Percentiles rank a stretch among this genome's conserved stretches.
Conservation (phyloP, 2,329 filamentous ascomycete species). For the Penicillium thymicola region DNA sequence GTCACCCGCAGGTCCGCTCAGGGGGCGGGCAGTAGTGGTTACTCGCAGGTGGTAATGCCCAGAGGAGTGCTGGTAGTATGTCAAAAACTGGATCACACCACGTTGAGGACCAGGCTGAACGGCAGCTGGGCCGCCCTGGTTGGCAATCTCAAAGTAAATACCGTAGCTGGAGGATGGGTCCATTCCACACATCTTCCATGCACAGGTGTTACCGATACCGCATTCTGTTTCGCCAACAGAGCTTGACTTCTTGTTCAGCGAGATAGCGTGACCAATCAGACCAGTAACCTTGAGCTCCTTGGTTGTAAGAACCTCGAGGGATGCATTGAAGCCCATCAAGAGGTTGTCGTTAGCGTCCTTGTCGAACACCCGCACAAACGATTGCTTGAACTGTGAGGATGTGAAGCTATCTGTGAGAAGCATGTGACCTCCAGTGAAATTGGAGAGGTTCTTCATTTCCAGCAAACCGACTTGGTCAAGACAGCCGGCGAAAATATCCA, state of each 20-base stretch:
- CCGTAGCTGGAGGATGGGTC: conserved; percentile 92
- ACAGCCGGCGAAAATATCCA: conserved; percentile 97
- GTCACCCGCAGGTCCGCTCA: conserved; percentile 91
- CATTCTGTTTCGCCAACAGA: conserved; percentile 98
- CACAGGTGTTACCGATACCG: conserved; percentile 96
- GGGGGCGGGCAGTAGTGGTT: conserved; percentile 84
- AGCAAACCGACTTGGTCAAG: conserved; percentile 94
- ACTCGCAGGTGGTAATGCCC: conserved; percentile 95
- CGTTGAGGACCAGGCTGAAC: conserved; percentile 85
- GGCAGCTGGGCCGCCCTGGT: conserved; percentile 79
- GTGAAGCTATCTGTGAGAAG: conserved; percentile 98
- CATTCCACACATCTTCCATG: conserved; percentile 99
- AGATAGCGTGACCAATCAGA: conserved; percentile 93
- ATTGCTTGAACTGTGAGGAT: conserved; percentile 98
- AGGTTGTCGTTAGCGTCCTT: conserved; percentile 94
- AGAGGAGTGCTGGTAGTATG: conserved; percentile 96
- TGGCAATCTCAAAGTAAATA: conserved; percentile 96
- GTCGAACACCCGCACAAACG: conserved; percentile 94
- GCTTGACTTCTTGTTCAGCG: conserved; percentile 95
- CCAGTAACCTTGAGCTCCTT: conserved; percentile 98
- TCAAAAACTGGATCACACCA: conserved; percentile 96
- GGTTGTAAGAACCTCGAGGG: conserved; percentile 90
- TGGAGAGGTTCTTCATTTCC: conserved; percentile 96
- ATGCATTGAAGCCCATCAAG: conserved; percentile 96
- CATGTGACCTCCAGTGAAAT: conserved; percentile 96